Conservation (phyloP, 1,139 yeast genomes). For the Pneumocystis canis region DNA sequence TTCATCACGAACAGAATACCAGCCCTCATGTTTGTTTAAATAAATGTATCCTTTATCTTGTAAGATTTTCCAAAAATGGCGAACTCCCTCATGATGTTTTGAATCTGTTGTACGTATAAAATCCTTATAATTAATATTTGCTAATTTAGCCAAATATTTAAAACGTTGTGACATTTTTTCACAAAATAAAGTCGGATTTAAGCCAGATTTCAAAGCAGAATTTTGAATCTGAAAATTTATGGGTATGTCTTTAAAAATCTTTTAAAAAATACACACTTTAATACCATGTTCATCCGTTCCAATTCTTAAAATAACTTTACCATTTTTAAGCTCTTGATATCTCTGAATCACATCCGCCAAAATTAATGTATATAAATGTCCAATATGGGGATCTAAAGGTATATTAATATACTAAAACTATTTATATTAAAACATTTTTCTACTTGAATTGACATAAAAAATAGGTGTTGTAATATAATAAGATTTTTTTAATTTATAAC, state of each 20-base stretch:
- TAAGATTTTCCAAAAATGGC: constrained; percentile 53
- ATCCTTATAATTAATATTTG: constrained; percentile 49
- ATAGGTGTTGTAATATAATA: constrained; percentile 76
- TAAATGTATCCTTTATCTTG: constrained; percentile 51
- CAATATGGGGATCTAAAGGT: constrained; percentile 57
- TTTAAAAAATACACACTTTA: constrained; percentile 27
- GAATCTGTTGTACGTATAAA: constrained; percentile 82
- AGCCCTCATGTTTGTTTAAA: constrained; percentile 73
- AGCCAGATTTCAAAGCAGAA: constrained; percentile 46
- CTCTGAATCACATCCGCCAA: constrained; percentile 64
- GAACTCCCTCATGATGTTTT: constrained; percentile 58
- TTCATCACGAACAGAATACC: constrained; percentile 93
- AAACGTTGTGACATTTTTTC: constrained; percentile 57
- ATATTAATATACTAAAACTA: background rate
- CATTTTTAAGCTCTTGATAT: constrained; percentile 44
- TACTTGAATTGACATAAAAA: constrained; percentile 77
- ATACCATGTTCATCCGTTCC: constrained; percentile 98
- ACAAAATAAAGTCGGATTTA: constrained; percentile 52
- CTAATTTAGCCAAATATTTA: constrained; percentile 40
- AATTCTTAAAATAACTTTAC: constrained; percentile 47
- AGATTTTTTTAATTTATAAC: constrained; percentile 15
- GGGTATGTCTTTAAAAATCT: background rate
- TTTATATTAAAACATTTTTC: background rate
- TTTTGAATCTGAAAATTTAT: constrained; percentile 37
- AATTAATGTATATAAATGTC: constrained; percentile 81